phyloP scores from a whole-genome alignment of 345 rosid species.

The Brassica juncea region DNA sequence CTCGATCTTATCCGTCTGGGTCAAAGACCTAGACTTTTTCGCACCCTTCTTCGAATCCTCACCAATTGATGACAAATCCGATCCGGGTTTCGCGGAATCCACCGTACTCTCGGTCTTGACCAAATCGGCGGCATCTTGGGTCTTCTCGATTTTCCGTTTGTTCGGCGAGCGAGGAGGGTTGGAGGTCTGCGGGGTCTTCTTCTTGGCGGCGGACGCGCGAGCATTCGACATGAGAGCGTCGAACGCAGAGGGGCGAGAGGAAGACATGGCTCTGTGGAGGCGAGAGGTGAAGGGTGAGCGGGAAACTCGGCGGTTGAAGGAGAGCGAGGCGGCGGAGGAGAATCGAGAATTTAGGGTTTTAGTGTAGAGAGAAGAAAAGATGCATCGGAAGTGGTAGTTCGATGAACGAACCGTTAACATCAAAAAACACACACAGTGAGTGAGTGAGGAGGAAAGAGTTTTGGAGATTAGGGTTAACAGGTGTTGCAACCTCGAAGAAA shows the following conservation, averaged over 20 bases:
- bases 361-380: slow-evolving; percentile 15
- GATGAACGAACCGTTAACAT: slow-evolving; percentile 49
- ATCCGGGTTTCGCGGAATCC: slow-evolving; percentile 31
- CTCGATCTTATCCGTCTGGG: slow-evolving; percentile 37
- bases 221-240: slow-evolving; percentile 85
- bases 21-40: slow-evolving; percentile 40
- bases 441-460: not conserved
- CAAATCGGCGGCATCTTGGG: slow-evolving; percentile 20
- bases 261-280: slow-evolving; percentile 35
- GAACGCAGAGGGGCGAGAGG: slow-evolving; percentile 74
- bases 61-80: slow-evolving; percentile 12
- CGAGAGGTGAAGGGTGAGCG: not conserved
- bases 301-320: slow-evolving; percentile 8
- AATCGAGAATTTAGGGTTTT: slow-evolving; percentile 9
- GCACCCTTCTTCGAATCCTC: slow-evolving; percentile 27
- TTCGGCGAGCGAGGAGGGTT: slow-evolving; percentile 45
- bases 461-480: slow-evolving; percentile 16
- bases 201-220: slow-evolving; percentile 63
- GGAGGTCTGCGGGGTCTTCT: slow-evolving; percentile 40
- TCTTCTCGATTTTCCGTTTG: slow-evolving; percentile 49
- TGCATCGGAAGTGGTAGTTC: slow-evolving; percentile 26
- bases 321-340: slow-evolving; percentile 15
- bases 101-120: slow-evolving; percentile 17
- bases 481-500: not conserved
- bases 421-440: not conserved